Base-by-base conservation (phyloP, 495 filamentous ascomycete species). In the Xylaria intraflava region DNA sequence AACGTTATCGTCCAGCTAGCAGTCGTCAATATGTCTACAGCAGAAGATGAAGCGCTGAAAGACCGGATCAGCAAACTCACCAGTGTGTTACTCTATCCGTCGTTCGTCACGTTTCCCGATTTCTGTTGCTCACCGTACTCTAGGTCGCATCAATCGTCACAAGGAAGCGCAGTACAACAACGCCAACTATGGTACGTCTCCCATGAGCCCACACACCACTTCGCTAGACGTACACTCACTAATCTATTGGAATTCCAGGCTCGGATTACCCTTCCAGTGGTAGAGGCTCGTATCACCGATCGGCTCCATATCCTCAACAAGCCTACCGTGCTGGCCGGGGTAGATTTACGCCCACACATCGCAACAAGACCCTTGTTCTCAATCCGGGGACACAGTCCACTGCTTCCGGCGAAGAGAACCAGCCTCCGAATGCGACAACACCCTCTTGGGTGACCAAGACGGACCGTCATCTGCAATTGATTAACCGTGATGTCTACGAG, bases 401-500 rank as follows among this genome's bases (percentile, higher is more conserved):
- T 9, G 49, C 56, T 51, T 67, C 72, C 11, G 48, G 59, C 12
- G 62, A 57, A 42, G 56, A 67, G 44, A 35, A 51, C 53, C 27
- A 63, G 60, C 12, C 62, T 35, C 62, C 69, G 41, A 70, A 74
- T 36, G 63, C 69, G 14, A 63, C 74, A 10, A 73, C 65, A 6
- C 65, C 72, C 9, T 72, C 80, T 10, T 94, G 89, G 86, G 82
- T 95, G 27, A 78, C 85, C 19, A 92, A 86, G 65, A 83, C 75
- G 48, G 90, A 90, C 58, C 86, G 89, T 47, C 89, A 94, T 59
- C 80, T 91, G 69, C 90, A 95, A 67, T 69, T 96, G 43, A 95
- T 96, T 70, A 95, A 95, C 63, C 78, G 84, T 16, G 78, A 83
- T 2, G 78, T 95, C 12, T 95, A 88, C 69, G 85, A 94, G 60